Percentiles rank a stretch among this genome's conserved stretches.
Evolutionary conservation across 495 filamentous ascomycete genomes (phyloP).

Genomic region (Oidiodendron maius): DNA sequence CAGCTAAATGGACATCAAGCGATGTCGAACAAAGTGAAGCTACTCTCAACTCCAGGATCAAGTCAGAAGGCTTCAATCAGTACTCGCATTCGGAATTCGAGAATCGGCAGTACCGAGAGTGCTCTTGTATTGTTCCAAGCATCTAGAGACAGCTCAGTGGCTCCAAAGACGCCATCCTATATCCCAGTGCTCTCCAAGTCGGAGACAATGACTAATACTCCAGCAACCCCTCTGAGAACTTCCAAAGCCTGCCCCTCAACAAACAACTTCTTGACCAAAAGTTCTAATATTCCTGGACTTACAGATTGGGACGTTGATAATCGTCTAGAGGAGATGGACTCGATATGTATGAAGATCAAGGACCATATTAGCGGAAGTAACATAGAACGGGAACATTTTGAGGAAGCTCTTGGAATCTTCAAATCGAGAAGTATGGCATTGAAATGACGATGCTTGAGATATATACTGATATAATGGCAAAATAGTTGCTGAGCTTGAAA

Average conservation of each 20-base stretch:
- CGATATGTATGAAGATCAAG: slow-evolving; percentile 52
- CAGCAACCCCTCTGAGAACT: slow-evolving; percentile 26
- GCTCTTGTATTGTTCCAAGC: slow-evolving; percentile 14
- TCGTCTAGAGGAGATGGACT: slow-evolving; percentile 60
- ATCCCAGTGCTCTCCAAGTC: slow-evolving; percentile 24
- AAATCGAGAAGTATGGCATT: slow-evolving; percentile 69
- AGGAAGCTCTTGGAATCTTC: slow-evolving; percentile 63
- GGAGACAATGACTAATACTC: slow-evolving; percentile 10
- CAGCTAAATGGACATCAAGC: slow-evolving; percentile 9
- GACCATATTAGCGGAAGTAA: slow-evolving; percentile 55
- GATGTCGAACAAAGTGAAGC: slow-evolving; percentile 8
- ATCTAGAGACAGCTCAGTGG: slow-evolving; percentile 14
- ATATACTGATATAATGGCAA: slow-evolving; percentile 1
- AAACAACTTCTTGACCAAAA: slow-evolving; percentile 58
- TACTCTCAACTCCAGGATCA: not conserved
- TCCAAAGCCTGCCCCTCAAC: slow-evolving; percentile 31
- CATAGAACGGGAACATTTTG: slow-evolving; percentile 54
- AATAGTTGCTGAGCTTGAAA: slow-evolving; percentile 64
- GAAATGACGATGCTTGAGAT: too few relatives aligned
- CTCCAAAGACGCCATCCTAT: slow-evolving; percentile 28
- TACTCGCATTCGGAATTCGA: slow-evolving; percentile 7
- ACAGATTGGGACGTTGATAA: slow-evolving; percentile 59
- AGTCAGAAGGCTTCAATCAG: slow-evolving; percentile 14
- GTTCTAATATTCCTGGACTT: slow-evolving; percentile 54
- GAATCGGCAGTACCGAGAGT: slow-evolving; percentile 5